These are phyloP conservation scores for Rhodofomes roseus DNA, from an alignment of 1,284 basidiomycete genomes.

Conservation along the genomic window DNA sequence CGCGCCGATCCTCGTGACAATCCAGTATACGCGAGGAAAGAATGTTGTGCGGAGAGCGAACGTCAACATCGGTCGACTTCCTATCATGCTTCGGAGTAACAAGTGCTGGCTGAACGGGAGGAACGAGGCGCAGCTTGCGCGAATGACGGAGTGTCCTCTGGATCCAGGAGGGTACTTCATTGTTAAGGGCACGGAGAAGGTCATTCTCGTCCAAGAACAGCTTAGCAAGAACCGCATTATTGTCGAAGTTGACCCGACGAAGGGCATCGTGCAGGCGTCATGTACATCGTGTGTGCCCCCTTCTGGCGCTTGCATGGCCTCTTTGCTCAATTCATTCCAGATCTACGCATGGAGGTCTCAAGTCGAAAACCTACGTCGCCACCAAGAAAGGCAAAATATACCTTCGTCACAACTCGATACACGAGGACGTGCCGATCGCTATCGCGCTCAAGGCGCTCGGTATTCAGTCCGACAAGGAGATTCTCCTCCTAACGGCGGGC, in stretches of 20 bases:
- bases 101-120: slow-evolving; percentile 87
- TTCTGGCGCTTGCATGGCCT: neutral
- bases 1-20: slow-evolving; percentile 91
- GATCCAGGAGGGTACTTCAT: slow-evolving; percentile 99
- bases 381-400: slow-evolving; percentile 95
- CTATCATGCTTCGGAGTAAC: slow-evolving; percentile 96
- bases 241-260: slow-evolving; percentile 90
- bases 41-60: slow-evolving; percentile 83
- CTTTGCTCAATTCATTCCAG: slow-evolving; percentile 34
- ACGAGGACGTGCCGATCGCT: slow-evolving; percentile 96
- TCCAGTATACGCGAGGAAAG: slow-evolving; percentile 94
- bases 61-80: slow-evolving; percentile 88
- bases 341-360: slow-evolving; percentile 95
- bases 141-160: slow-evolving; percentile 95
- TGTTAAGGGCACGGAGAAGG: slow-evolving; percentile 99
- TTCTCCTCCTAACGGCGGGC: slow-evolving; percentile 92
- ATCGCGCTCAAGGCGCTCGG: slow-evolving; percentile 97
- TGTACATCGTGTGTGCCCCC: slow-evolving; percentile 83
- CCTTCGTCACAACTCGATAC: slow-evolving; percentile 97
- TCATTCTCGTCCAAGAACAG: slow-evolving; percentile 99
- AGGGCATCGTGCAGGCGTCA: slow-evolving; percentile 92
- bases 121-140: slow-evolving; percentile 79
- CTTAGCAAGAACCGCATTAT: slow-evolving; percentile 99
- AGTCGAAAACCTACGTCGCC: slow-evolving; percentile 97
- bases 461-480: slow-evolving; percentile 97